Evolutionary conservation across 2,329 filamentous ascomycete species (phyloP), one percentile per base, ranked within the genome.

Genomic region (Botrytis sinoallii): DNA sequence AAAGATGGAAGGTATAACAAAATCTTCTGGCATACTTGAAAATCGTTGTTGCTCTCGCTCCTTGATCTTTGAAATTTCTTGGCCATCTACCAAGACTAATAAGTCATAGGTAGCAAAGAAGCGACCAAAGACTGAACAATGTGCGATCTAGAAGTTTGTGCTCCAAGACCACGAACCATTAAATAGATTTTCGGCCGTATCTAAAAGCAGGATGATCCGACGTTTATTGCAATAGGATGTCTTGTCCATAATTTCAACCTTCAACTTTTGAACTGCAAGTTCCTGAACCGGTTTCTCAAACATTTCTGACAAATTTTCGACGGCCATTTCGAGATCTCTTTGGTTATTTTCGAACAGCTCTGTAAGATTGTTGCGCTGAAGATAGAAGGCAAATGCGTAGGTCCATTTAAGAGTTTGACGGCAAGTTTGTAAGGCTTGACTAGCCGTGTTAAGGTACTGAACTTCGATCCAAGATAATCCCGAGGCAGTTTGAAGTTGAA

Each of bases 351-450:
- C 96, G 75, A 99, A 99, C 71, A 99, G 98, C 81, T 95, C 93
- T 0, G 96, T 98, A 73, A 96, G 85, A 81, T 99, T 98, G 86
- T 98, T 98, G 73, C 94, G 91, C 4, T 92, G 92, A n/a, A 99
- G 89, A 81, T 99, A 99, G 82, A 96, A 99, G 1, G 96, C 96
- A 83, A 99, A 99, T 0, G 96, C 96, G 80, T 99, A 99, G 0
- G 96, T 99, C 96, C 96, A 99, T 85, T 99, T 99, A 8, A 99
- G 87, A 0, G 96, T 99, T 84, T 98, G 95, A n/a, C 96, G 93
- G 83, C 96, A 99, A 65, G 94, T 94, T 84, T 98, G 95, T 25
- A 99, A 88, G 4, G 95, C 94, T 81, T 97, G 94, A 0, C 95
- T 97, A 0, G 96, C 96, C 2, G 93, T 92, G 80, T 97, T 93